Percentiles rank a stretch among this genome's conserved stretches.
Conservation (phyloP, 345 rosid species). For the Gossypium herbaceum region DNA sequence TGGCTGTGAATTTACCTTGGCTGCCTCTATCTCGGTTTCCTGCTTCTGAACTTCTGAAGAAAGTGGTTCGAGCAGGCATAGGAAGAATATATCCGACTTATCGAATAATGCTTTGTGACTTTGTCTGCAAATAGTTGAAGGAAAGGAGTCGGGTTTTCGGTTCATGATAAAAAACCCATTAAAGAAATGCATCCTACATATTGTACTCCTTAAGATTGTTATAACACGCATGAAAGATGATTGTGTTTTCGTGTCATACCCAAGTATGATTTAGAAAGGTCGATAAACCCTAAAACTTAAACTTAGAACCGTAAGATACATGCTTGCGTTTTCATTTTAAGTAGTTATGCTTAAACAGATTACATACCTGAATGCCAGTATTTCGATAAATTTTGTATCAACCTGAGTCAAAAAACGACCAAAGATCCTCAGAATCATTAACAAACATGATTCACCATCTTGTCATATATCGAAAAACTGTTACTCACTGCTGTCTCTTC, state of each 20-base stretch:
- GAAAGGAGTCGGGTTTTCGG: neutral
- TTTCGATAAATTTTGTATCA: constrained; percentile 68
- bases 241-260: neutral
- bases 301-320: neutral
- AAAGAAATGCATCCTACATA: too few relatives aligned
- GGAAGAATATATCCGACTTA: constrained; percentile 72
- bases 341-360: neutral
- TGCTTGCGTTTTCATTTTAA: neutral
- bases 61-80: constrained; percentile 69
- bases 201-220: neutral
- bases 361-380: constrained; percentile 75
- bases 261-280: neutral
- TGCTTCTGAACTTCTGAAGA: constrained; percentile 59
- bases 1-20: constrained; percentile 39
- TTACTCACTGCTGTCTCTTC: constrained; percentile 88
- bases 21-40: constrained; percentile 67
- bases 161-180: neutral
- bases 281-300: neutral
- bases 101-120: constrained; percentile 62
- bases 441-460: neutral
- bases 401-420: constrained; percentile 44
- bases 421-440: neutral
- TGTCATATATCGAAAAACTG: neutral
- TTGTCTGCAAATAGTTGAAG: too few relatives aligned
- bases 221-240: neutral